A percentile compares a stretch with the other conserved stretches of the same genome.
Evolutionary conservation across 768 basidiomycete species (phyloP).

Genomic region (Mycena metata): DNA sequence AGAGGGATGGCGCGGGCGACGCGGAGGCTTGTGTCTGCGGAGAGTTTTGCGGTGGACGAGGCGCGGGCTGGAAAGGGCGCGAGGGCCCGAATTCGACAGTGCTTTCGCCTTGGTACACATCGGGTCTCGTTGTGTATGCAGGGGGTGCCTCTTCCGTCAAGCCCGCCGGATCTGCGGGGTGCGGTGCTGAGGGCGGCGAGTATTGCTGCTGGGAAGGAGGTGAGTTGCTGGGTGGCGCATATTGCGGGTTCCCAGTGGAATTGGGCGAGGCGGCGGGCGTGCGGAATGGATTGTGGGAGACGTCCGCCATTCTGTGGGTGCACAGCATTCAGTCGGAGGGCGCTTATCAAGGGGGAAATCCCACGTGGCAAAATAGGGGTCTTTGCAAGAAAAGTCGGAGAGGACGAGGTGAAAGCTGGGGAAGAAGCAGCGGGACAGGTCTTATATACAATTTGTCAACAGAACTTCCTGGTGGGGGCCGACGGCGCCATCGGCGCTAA

Average conservation of each 20-base stretch:
- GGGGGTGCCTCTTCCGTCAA: constrained; percentile 74
- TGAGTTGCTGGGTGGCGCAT: not conserved
- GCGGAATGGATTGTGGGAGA: constrained; percentile 52
- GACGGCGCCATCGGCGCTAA: too few species aligned
- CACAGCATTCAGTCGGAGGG: not conserved
- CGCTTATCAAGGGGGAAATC: not conserved
- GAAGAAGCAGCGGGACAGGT: too few species aligned
- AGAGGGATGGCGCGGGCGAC: constrained; percentile 26
- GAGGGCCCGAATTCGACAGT: constrained; percentile 74
- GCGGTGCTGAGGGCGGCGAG: constrained; percentile 6
- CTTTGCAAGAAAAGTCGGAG: too few species aligned
- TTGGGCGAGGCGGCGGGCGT: constrained; percentile 46
- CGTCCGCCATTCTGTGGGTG: constrained; percentile 1
- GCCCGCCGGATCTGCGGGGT: constrained; percentile 27
- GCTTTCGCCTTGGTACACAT: constrained; percentile 67
- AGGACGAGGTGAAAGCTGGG: too few species aligned
- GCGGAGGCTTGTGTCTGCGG: constrained; percentile 2
- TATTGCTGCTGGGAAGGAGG: constrained; percentile 10
- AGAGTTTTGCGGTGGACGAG: constrained; percentile 32
- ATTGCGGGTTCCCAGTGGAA: constrained; percentile 42
- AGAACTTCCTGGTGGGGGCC: too few species aligned
- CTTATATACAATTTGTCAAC: too few species aligned
- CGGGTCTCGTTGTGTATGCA: constrained; percentile 74
- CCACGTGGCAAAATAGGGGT: constrained; percentile 7
- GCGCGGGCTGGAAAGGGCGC: constrained; percentile 66